Conservation (phyloP, 257 asterid genomes). For the Primulina tabacum region DNA sequence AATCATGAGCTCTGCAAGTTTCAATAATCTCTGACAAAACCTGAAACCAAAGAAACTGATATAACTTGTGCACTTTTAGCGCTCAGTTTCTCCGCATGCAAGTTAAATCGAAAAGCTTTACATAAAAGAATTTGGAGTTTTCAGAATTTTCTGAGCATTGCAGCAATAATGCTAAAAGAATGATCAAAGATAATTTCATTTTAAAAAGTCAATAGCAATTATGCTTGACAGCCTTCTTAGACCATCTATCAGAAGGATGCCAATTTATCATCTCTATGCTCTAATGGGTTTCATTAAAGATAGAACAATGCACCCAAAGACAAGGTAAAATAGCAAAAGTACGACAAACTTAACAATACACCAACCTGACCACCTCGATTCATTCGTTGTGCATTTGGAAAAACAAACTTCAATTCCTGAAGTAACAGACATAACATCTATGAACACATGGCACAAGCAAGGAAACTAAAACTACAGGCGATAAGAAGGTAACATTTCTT, state of each 20-base stretch:
- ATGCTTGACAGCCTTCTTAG: background rate
- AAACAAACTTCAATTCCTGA: constrained; percentile 81
- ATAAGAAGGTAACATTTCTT: background rate
- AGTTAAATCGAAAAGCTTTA: background rate
- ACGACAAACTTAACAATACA: constrained; percentile 14
- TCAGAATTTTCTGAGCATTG: background rate
- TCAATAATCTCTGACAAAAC: constrained; percentile 88
- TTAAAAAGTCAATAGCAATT: background rate
- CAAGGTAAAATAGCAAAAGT: background rate
- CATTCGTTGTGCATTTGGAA: constrained; percentile 87
- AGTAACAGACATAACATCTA: constrained; percentile 11
- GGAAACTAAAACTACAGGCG: background rate
- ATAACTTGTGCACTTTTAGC: constrained; percentile 5
- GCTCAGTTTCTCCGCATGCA: background rate
- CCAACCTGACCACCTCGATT: constrained; percentile 98
- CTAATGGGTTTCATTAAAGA: background rate
- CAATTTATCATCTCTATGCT: constrained; percentile 3
- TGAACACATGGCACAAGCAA: background rate
- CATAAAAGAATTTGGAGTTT: background rate
- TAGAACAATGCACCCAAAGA: background rate
- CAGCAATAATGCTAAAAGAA: background rate
- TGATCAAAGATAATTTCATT: no score
- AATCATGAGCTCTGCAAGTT: constrained; percentile 84
- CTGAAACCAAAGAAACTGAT: constrained; percentile 33
- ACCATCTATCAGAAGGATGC: background rate